Percentiles rank a stretch among this genome's conserved stretches.
Conservation (phyloP, 1,139 yeast genomes). For the Candida smagusa region DNA sequence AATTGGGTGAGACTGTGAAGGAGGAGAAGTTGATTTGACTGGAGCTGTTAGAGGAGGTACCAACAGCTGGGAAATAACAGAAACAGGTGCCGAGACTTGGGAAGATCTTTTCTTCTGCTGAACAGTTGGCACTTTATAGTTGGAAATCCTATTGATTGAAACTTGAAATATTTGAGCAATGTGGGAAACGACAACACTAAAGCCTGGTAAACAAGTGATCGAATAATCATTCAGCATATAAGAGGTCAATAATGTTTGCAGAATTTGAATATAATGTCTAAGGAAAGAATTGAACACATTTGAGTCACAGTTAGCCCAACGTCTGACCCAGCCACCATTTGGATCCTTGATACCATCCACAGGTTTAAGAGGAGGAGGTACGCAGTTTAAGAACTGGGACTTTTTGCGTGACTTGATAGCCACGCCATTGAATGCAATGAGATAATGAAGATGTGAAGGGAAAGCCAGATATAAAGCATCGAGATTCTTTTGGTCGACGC, state of each 20-base stretch:
- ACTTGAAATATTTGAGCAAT: conserved; percentile 34
- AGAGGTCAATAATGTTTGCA: conserved; percentile 14
- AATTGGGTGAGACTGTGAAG: conserved; percentile 12
- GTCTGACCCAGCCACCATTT: conserved; percentile 64
- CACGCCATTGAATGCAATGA: conserved; percentile 37
- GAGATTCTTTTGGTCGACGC: conserved; percentile 4
- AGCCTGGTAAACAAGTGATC: conserved; percentile 28
- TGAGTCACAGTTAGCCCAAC: conserved; percentile 55
- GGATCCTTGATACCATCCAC: conserved; percentile 58
- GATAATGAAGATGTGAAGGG: conserved; percentile 37
- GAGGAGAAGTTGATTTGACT: not conserved
- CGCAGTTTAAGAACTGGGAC: conserved; percentile 30
- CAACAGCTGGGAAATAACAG: not conserved
- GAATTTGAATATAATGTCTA: conserved; percentile 58
- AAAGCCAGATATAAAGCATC: conserved; percentile 19
- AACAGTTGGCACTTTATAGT: not conserved
- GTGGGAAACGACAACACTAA: conserved; percentile 35
- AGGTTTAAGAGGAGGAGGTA: conserved; percentile 52
- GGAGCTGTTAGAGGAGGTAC: not conserved
- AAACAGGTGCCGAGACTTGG: not conserved
- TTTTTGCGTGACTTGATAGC: conserved; percentile 20
- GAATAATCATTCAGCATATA: conserved; percentile 3
- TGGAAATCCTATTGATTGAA: conserved; percentile 31
- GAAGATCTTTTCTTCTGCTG: not conserved
- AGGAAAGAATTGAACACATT: conserved; percentile 69